Conservation (phyloP, 345 rosid species). For the Angophora floribunda region DNA sequence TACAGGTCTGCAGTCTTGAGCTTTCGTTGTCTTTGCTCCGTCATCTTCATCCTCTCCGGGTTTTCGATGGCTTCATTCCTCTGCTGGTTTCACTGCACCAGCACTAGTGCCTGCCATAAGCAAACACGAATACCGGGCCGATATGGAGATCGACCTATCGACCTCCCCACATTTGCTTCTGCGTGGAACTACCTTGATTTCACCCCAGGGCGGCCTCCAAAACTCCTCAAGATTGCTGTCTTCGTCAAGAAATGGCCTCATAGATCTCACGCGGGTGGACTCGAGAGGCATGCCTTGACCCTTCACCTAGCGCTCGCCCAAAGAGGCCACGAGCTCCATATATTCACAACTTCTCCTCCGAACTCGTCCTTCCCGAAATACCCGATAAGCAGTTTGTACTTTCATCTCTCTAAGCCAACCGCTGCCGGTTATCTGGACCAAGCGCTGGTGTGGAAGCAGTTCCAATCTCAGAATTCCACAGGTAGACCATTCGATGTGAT, state of each 20-base stretch:
- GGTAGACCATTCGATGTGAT: slow-evolving; percentile 74
- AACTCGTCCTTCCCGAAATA: slow-evolving; percentile 46
- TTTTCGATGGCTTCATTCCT: slow-evolving; percentile 50
- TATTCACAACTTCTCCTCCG: slow-evolving; percentile 57
- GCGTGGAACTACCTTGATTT: slow-evolving; percentile 81
- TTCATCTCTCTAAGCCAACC: slow-evolving; percentile 73
- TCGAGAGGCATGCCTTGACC: slow-evolving; percentile 80
- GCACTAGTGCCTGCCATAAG: slow-evolving; percentile 28
- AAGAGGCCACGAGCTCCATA: slow-evolving; percentile 83
- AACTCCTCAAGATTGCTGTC: slow-evolving; percentile 60
- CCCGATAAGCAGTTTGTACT: slow-evolving; percentile 30
- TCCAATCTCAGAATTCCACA: slow-evolving; percentile 52
- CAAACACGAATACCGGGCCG: slow-evolving; percentile 4
- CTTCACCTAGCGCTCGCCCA: slow-evolving; percentile 75
- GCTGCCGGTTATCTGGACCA: slow-evolving; percentile 76
- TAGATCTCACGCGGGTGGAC: slow-evolving; percentile 78
- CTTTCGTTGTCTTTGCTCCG: slow-evolving; percentile 42
- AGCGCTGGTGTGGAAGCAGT: slow-evolving; percentile 57
- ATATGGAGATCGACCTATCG: slow-evolving; percentile 23
- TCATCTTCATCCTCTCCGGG: slow-evolving; percentile 29
- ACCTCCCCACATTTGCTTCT: slow-evolving; percentile 48
- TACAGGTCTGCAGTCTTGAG: slow-evolving; percentile 20
- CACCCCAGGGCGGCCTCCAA: slow-evolving; percentile 15
- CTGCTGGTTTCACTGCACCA: slow-evolving; percentile 25
- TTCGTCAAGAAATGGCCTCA: slow-evolving; percentile 93